These are phyloP conservation scores for Hypholoma sublateritium DNA, from an alignment of 768 basidiomycete species.

Conservation along the genomic window DNA sequence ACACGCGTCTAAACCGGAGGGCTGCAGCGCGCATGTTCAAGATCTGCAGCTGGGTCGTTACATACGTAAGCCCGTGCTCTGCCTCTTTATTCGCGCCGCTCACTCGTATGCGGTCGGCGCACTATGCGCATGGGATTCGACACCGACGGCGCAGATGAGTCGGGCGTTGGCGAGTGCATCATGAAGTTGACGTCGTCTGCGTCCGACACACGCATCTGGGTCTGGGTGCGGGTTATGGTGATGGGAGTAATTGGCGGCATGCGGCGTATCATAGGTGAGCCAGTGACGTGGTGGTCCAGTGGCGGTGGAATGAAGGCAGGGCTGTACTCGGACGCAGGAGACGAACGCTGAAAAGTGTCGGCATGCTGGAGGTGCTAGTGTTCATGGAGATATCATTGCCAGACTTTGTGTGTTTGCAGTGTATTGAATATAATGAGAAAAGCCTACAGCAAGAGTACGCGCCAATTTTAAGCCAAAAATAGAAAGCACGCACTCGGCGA, in stretches of 20 bases:
- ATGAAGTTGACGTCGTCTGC: background rate
- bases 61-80: too few species aligned
- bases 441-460: too few species aligned
- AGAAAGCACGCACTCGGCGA: too few species aligned
- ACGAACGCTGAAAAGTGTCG: background rate
- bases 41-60: too few species aligned
- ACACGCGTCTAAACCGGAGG: too few species aligned
- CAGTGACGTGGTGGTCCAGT: constrained; percentile 7
- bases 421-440: too few species aligned
- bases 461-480: too few species aligned
- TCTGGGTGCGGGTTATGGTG: constrained; percentile 25
- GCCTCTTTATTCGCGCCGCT: too few species aligned
- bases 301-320: constrained; percentile 22
- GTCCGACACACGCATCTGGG: constrained; percentile 26
- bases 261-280: constrained; percentile 6
- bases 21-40: too few species aligned
- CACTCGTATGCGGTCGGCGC: too few species aligned
- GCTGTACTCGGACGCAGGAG: background rate
- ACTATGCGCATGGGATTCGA: too few species aligned
- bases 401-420: too few species aligned
- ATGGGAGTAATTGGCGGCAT: constrained; percentile 35
- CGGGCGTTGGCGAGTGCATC: constrained; percentile 28
- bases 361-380: background rate
- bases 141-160: background rate
- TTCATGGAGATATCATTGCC: background rate